Evolutionary conservation across 352 stramenopile species (phyloP), one percentile per base, ranked within the genome.

Genomic region (Phytophthora pini): DNA sequence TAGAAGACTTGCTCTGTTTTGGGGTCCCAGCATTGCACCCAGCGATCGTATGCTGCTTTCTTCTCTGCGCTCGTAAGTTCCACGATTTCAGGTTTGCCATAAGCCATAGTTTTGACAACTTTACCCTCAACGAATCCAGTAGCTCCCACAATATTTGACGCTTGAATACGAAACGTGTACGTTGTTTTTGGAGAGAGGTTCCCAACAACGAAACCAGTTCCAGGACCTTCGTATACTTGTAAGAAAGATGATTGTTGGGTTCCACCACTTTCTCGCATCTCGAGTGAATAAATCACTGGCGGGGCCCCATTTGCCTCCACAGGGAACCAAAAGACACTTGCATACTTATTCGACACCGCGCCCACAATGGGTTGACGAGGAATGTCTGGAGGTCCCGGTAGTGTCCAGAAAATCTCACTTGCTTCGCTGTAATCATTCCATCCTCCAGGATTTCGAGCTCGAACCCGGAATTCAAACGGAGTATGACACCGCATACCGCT

Each of bases 11-110:
- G 74, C 60, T 96, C 87, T 8, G 85, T 78, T 61, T 88, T 90
- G 32, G 77, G 77, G 36, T 97, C 89, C 89, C 89, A 97, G 72
- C 88, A 97, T 59, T 93, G 86, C 9, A 95, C 79, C 89, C 89
- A 97, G 0, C 77, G 77, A 47, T 90, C 77, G 44, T 80, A 83
- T 0, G 66, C 62, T 36, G 65, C 49, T 13, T 44, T 74, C 45
- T 81, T 62, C 40, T 88, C 85, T 0, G 45, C 58, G 27, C 22
- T 74, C 31, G 68, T 77, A 8, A 94, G 76, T 34, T 92, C 82
- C 20, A 93, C 77, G 12, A 94, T 87, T 66, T 93, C 80, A 15
- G 82, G 80, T 17, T 79, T 76, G 0, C 70, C 79, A 12, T 92
- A 84, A 2, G 75, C 62, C 27, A 84, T 76, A 0, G 84, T 92